Base-by-base conservation (phyloP, 164 flowering plant species). In the Tetracentron sinense region DNA sequence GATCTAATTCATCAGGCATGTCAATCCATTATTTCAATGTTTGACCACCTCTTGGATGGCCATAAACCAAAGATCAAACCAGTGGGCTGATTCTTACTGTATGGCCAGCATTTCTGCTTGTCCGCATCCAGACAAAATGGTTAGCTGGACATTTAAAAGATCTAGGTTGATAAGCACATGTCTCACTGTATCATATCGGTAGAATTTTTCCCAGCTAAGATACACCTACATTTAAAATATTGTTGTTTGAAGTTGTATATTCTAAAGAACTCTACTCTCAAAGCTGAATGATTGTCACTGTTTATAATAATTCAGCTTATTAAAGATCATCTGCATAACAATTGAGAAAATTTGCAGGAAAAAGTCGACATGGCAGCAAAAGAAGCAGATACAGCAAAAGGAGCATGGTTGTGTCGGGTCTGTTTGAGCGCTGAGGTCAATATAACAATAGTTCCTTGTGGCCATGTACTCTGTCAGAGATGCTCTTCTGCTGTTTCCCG, bases 321-420 rank as follows among this genome's bases (percentile, higher is more conserved):
- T 38, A n/a, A n/a, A n/a, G n/a, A n/a, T n/a, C n/a, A n/a, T n/a
- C n/a, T n/a, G n/a, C n/a, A n/a, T 70, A 25, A 53, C 26, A 23
- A 4, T 28, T 59, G 58, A 25, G 20, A 21, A 10, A 50, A 44
- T 62, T 60, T 81, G 74, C 88, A 90, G 98, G 97, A 87, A 70
- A 89, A 75, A 69, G 84, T 83, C 23, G 95, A 91, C 1, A 61
- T 57, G 29, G 90, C 97, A 31, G 61, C 79, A 22, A 90, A 86
- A 74, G 98, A 90, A 82, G 96, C 96, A 20, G 97, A 94, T 33
- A 79, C 79, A 49, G 97, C 97, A n/a, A 94, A 91, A 73, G 69
- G 85, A 31, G 92, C 97, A 61, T 94, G 98, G 97, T 56, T 75
- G 4, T 94, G 97, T 61, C 81, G 96, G 50, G 72, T 94, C 44